Evolutionary conservation across 306 rosid genomes (phyloP).

Genomic region (Cicer judaicum): DNA sequence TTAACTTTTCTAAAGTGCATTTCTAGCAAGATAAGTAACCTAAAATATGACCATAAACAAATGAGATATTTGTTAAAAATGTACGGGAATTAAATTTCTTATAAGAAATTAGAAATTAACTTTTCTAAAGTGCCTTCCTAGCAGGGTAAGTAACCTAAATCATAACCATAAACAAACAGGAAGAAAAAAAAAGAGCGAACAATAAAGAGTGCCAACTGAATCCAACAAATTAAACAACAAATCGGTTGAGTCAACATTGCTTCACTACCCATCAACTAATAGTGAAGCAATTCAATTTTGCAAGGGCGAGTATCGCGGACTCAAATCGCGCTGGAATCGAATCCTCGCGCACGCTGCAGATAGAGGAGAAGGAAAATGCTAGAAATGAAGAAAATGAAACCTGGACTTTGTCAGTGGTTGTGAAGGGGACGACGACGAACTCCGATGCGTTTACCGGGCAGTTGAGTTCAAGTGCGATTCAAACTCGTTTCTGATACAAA

Average conservation of each 20-base stretch:
- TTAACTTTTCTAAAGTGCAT: conserved; percentile 11
- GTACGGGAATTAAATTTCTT: not conserved
- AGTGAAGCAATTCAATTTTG: not conserved
- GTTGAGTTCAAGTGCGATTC: not conserved
- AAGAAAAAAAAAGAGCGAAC: not conserved
- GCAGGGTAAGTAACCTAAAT: not conserved
- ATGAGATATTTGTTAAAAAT: not conserved
- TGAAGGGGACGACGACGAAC: not conserved
- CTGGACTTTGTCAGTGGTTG: not conserved
- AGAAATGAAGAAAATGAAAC: not conserved
- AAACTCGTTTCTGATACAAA: not conserved
- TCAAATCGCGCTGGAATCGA: not conserved
- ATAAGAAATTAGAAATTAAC: conserved; percentile 15
- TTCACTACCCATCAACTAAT: conserved; percentile 7
- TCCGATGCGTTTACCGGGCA: not conserved
- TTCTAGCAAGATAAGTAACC: conserved; percentile 1
- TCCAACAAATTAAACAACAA: conserved; percentile 9
- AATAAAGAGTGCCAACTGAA: not conserved
- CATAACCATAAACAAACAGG: not conserved
- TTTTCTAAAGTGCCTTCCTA: conserved; percentile 9
- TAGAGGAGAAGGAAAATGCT: not conserved
- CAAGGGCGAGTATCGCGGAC: not conserved
- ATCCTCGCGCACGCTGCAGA: not conserved
- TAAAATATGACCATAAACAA: not conserved
- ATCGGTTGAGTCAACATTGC: not conserved